phyloP scores from a whole-genome alignment of 257 asterid species.

The Ilex asprella region DNA sequence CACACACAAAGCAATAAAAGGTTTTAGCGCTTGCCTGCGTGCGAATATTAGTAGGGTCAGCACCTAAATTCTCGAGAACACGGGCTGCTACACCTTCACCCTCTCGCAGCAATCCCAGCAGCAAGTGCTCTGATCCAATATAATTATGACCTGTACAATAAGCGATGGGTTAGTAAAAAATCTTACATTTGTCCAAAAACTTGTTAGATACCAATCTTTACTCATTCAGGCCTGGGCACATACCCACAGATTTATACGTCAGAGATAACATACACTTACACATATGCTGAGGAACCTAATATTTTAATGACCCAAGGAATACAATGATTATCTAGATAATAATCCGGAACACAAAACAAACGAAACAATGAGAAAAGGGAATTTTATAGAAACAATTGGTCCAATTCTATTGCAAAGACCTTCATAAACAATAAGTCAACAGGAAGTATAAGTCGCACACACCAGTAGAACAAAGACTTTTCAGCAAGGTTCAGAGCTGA shows the following conservation, averaged over 20 bases:
- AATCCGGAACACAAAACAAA: neutral
- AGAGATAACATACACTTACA: neutral
- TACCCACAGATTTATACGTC: neutral
- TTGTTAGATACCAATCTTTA: neutral
- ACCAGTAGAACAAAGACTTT: neutral
- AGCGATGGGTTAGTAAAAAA: neutral
- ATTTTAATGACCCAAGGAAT: neutral
- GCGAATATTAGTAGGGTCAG: conserved; percentile 87
- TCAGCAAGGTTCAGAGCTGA: neutral
- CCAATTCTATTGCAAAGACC: neutral
- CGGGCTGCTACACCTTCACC: conserved; percentile 99
- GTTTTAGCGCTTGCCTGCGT: conserved; percentile 52
- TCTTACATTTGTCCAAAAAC: neutral
- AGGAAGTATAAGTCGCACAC: neutral
- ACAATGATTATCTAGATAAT: neutral
- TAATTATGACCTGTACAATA: conserved; percentile 78
- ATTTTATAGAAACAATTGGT: neutral
- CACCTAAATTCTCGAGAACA: conserved; percentile 91
- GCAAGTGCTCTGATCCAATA: conserved; percentile 98
- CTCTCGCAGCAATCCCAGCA: conserved; percentile 91
- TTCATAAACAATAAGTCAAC: conserved; percentile 1
- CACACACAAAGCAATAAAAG: neutral
- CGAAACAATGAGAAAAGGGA: no score
- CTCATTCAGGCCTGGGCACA: no score
- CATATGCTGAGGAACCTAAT: neutral